Conservation (phyloP, 2,329 filamentous ascomycete species). For the Penicillium sp. region DNA sequence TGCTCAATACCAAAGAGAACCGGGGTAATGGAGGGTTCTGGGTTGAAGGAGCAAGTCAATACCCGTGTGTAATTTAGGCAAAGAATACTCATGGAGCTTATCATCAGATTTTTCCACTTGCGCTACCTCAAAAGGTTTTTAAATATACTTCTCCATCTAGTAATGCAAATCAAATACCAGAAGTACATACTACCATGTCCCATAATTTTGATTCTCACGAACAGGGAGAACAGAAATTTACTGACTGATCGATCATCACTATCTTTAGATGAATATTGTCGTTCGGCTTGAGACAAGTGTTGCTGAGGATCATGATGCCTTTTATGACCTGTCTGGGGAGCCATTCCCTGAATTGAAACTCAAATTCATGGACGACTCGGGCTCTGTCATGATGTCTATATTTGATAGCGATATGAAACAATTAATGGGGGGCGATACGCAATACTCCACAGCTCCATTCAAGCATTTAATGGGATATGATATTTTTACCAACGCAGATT, state of each 20-base stretch:
- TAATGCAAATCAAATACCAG: too few species aligned
- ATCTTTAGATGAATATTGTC: not conserved
- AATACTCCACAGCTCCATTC: not conserved
- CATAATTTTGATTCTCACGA: too few species aligned
- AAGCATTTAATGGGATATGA: not conserved
- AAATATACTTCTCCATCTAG: too few species aligned
- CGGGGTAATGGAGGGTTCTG: slow-evolving; percentile 3
- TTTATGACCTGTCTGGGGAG: not conserved
- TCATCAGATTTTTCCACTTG: too few species aligned
- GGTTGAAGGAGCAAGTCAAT: slow-evolving; percentile 4
- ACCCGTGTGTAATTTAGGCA: too few species aligned
- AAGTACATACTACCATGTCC: not conserved
- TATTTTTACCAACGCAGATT: not conserved
- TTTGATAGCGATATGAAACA: not conserved
- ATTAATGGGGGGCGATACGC: not conserved
- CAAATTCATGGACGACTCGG: not conserved
- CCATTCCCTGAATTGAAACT: not conserved
- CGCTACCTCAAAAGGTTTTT: too few species aligned
- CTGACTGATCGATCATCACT: not conserved
- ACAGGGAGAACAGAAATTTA: too few species aligned
- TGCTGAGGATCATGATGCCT: too few species aligned
- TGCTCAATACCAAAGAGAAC: not conserved
- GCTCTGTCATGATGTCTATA: not conserved
- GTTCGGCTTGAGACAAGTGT: not conserved
- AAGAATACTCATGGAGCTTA: too few species aligned